Evolutionary conservation across 2,329 filamentous ascomycete genomes (phyloP).

Genomic region (Curvularia hawaiiensis): DNA sequence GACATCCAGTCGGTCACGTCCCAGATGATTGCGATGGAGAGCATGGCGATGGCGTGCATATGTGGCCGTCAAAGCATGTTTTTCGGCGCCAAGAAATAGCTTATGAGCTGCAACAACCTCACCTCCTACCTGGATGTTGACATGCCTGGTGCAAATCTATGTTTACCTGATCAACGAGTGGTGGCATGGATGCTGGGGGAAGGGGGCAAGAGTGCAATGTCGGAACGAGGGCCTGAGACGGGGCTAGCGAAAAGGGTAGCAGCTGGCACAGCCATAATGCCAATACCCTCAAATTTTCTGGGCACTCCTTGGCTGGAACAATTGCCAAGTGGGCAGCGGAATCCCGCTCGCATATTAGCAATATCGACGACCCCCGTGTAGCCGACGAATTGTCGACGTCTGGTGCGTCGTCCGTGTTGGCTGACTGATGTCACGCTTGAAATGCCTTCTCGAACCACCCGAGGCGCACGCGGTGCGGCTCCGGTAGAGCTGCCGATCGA

Average conservation of each 20-base stretch:
- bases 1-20: background rate
- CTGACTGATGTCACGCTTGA: background rate
- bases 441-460: background rate
- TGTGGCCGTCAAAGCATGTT: background rate
- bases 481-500: background rate
- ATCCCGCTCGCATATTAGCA: slow-evolving; percentile 8
- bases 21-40: background rate
- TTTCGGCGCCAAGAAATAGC: background rate
- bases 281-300: slow-evolving; percentile 6
- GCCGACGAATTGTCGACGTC: background rate
- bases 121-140: background rate
- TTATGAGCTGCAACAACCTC: background rate
- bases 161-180: background rate
- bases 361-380: background rate
- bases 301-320: slow-evolving; percentile 6
- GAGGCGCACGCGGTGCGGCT: background rate
- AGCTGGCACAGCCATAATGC: slow-evolving; percentile 9
- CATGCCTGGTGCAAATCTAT: too few species aligned
- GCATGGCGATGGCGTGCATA: background rate
- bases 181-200: background rate
- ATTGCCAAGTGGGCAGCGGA: slow-evolving; percentile 5
- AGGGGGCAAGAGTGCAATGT: background rate
- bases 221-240: slow-evolving; percentile 1
- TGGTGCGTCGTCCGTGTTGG: background rate
- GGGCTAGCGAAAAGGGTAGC: slow-evolving; percentile 1